Conservation (phyloP, 2,329 filamentous ascomycete genomes). For the Lojkania enalia region DNA sequence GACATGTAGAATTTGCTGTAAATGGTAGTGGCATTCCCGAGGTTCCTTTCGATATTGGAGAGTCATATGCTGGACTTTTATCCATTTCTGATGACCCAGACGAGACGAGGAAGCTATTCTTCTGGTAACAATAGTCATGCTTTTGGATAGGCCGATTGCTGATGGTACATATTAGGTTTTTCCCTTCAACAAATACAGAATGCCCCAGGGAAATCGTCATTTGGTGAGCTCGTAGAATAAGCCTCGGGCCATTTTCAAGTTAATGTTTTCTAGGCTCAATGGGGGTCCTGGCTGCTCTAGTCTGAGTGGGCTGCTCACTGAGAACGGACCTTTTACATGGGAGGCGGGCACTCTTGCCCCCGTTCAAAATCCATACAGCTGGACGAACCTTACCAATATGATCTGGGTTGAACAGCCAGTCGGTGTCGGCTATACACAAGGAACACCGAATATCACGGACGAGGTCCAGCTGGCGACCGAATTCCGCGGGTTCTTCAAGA, state of each 20-base stretch:
- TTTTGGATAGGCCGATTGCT: neutral
- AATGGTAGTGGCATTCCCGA: conserved; percentile 68
- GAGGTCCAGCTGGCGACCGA: conserved; percentile 53
- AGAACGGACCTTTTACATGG: conserved; percentile 67
- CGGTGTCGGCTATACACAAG: conserved; percentile 50
- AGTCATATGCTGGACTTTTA: conserved; percentile 66
- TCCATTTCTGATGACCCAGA: conserved; percentile 57
- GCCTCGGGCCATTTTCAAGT: conserved; percentile 6
- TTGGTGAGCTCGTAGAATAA: conserved; percentile 43
- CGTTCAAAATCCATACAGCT: conserved; percentile 69
- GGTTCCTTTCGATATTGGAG: conserved; percentile 68
- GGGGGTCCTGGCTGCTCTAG: conserved; percentile 53
- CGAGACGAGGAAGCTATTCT: conserved; percentile 61
- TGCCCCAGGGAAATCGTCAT: conserved; percentile 63
- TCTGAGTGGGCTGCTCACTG: conserved; percentile 70
- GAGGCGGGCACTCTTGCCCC: conserved; percentile 70
- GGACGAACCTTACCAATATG: conserved; percentile 55
- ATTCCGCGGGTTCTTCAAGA: conserved; percentile 57
- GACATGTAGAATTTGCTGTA: conserved; percentile 61
- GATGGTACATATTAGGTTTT: conserved; percentile 55
- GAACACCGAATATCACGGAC: conserved; percentile 50
- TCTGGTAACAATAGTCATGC: conserved; percentile 51
- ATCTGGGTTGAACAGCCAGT: conserved; percentile 55
- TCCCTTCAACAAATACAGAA: conserved; percentile 58
- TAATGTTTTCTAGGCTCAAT: conserved; percentile 34